A percentile compares a stretch with the other conserved stretches of the same genome.
Conservation (phyloP, 139 green algal species). For the Coelastrella sp. region DNA sequence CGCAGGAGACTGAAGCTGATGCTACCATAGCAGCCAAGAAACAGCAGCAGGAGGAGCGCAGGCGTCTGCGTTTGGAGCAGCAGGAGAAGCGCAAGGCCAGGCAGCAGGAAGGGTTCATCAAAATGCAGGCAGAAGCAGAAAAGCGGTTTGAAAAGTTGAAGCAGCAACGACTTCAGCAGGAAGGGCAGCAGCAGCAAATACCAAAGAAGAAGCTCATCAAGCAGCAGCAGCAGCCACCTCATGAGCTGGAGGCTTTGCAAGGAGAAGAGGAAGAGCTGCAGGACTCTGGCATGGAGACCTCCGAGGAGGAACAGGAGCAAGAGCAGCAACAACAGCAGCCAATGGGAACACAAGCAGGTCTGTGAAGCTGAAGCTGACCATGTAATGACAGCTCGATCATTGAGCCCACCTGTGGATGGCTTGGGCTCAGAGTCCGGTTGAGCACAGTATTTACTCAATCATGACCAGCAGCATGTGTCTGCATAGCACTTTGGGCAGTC, state of each 20-base stretch:
- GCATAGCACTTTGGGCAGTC: too few species aligned
- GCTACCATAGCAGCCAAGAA: slow-evolving; percentile 23
- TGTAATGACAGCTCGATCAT: too few species aligned
- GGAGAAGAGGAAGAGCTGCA: slow-evolving; percentile 10
- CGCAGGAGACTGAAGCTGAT: not conserved
- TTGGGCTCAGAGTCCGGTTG: too few species aligned
- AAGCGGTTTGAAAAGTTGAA: not conserved
- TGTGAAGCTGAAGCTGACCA: not conserved
- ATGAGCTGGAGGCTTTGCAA: not conserved
- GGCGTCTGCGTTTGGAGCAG: slow-evolving; percentile 18
- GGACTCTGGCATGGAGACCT: not conserved
- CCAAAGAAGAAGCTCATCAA: not conserved
- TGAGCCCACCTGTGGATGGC: too few species aligned
- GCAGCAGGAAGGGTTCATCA: slow-evolving; percentile 9
- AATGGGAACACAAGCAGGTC: not conserved
- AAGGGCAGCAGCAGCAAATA: not conserved
- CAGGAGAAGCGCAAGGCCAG: slow-evolving; percentile 7
- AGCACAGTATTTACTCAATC: too few species aligned
- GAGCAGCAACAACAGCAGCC: too few species aligned
- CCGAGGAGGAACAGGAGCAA: not conserved
- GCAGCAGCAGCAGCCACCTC: slow-evolving; percentile 12
- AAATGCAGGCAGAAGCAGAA: slow-evolving; percentile 12
- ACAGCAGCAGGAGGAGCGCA: slow-evolving; percentile 30
- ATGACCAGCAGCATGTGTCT: too few species aligned
- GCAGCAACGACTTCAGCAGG: not conserved